Base-by-base conservation (phyloP, 2,329 filamentous ascomycete genomes). In the Pestalotiopsis sp. region DNA sequence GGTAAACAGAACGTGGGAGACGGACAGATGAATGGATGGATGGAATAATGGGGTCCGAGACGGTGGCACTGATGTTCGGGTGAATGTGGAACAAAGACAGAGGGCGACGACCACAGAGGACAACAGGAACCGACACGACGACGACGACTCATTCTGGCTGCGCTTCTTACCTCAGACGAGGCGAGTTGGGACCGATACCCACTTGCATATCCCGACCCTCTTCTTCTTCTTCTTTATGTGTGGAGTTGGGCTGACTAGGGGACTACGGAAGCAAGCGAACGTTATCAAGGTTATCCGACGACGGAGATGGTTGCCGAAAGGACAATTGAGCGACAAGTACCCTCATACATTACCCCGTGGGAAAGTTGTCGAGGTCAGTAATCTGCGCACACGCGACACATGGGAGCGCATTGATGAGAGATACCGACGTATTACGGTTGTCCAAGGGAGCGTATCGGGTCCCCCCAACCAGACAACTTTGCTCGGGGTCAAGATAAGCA, bases 201-300 rank as follows among this genome's bases (percentile, higher is more conserved):
- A 62, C 59, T 36, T 39, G 31, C 59, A 36, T 62, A 62, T 62
- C 36, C 59, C 59, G 59, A 62, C 25, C 25, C 59, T 36, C 27
- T 27, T 36, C 59, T 20, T 36, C 14, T 20, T 36, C 14, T n/a
- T 59, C 55, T 25, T 36, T 6, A 36, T 36, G 45, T 45, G 41
- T 52, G 45, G 45, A 52, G 45, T 52, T 52, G 45, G 45, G 45
- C 45, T 52, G 45, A 52, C 45, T 52, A 52, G 27, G n/a, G 59
- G 59, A 17, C 25, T 62, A 36, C 59, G 31, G 27, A 27, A 36
- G n/a, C 23, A 31, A 39, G 17, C 27, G 27, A 36, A 20, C n/a
- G 27, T 62, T 62, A 62, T 62, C 59, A 62, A 62, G 59, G 59
- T 62, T 62, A 62, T 62, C 59, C n/a, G 59, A 38, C n/a, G 27